A percentile compares a stretch with the other conserved stretches of the same genome.
Evolutionary conservation across 2,329 filamentous ascomycete species (phyloP).

Genomic region (Juglanconis oblonga): DNA sequence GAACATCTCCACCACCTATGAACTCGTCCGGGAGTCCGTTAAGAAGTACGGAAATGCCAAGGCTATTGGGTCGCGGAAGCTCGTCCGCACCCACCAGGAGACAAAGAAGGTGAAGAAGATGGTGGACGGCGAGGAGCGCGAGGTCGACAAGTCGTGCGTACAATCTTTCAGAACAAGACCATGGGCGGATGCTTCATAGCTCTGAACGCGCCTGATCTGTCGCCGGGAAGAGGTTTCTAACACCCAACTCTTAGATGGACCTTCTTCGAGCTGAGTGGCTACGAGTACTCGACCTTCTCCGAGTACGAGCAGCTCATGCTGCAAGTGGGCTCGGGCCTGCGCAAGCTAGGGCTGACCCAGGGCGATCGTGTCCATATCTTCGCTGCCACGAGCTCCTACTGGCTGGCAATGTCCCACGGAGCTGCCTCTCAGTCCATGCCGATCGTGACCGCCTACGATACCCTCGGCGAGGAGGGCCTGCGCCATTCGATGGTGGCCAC

Average conservation of each 20-base stretch:
- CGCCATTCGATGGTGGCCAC: slow-evolving; percentile 73
- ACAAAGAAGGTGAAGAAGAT: slow-evolving; percentile 89
- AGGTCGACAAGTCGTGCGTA: slow-evolving; percentile 65
- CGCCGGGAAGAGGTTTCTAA: slow-evolving; percentile 21
- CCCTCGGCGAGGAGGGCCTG: slow-evolving; percentile 72
- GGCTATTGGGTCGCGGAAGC: slow-evolving; percentile 66
- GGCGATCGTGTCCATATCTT: slow-evolving; percentile 76
- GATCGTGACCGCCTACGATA: slow-evolving; percentile 82
- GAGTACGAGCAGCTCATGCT: slow-evolving; percentile 72
- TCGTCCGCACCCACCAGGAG: slow-evolving; percentile 76
- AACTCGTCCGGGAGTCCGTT: slow-evolving; percentile 68
- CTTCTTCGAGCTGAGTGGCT: slow-evolving; percentile 79
- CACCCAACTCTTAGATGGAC: slow-evolving; percentile 57
- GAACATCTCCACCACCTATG: slow-evolving; percentile 70
- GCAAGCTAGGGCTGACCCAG: slow-evolving; percentile 68
- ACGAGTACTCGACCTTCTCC: slow-evolving; percentile 73
- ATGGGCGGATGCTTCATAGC: neutral
- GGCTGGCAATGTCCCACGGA: slow-evolving; percentile 49
- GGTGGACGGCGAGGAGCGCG: slow-evolving; percentile 72
- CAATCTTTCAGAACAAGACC: neutral
- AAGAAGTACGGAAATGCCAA: slow-evolving; percentile 63
- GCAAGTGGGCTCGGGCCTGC: slow-evolving; percentile 66
- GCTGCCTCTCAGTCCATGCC: slow-evolving; percentile 73
- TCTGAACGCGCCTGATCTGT: neutral
- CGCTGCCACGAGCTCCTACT: slow-evolving; percentile 64